Evolutionary conservation across 129 eudicot genomes (phyloP).

Genomic region (Helichrysum umbraculigerum): DNA sequence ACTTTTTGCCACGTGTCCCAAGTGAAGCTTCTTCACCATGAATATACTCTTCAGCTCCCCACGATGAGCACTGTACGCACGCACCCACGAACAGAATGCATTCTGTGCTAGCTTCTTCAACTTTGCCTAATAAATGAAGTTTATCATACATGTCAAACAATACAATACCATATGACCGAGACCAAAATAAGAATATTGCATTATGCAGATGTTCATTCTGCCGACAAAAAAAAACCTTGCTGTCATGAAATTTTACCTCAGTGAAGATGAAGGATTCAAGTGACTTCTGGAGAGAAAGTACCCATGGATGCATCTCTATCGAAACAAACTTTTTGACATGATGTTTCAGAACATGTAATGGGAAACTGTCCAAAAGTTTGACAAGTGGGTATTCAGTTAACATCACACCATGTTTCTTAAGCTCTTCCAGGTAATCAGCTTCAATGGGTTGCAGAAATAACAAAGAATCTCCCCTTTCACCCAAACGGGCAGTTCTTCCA

Average conservation of each 20-base stretch:
- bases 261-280: slow-evolving; percentile 57
- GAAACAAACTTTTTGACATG: slow-evolving; percentile 62
- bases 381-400: slow-evolving; percentile 75
- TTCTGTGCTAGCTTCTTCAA: slow-evolving; percentile 58
- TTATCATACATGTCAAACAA: neutral
- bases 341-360: slow-evolving; percentile 52
- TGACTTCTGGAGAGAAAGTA: slow-evolving; percentile 71
- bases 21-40: slow-evolving; percentile 91
- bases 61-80: slow-evolving; percentile 95
- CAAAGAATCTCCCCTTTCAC: slow-evolving; percentile 89
- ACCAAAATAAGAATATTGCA: neutral
- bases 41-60: slow-evolving; percentile 85
- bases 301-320: slow-evolving; percentile 91
- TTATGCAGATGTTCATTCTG: neutral
- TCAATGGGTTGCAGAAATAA: slow-evolving; percentile 91
- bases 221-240: neutral
- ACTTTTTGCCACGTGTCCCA: slow-evolving; percentile 95
- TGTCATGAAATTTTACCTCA: slow-evolving; percentile 45
- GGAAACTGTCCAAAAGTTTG: slow-evolving; percentile 75
- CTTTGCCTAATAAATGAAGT: slow-evolving; percentile 39
- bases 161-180: neutral
- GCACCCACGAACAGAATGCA: slow-evolving; percentile 93
- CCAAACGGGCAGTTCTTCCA: slow-evolving; percentile 99
- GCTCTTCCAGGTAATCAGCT: slow-evolving; percentile 71
- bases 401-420: slow-evolving; percentile 78